These are phyloP conservation scores for Parastagonospora nodorum DNA, from an alignment of 2,329 filamentous ascomycete species.

Conservation along the genomic window DNA sequence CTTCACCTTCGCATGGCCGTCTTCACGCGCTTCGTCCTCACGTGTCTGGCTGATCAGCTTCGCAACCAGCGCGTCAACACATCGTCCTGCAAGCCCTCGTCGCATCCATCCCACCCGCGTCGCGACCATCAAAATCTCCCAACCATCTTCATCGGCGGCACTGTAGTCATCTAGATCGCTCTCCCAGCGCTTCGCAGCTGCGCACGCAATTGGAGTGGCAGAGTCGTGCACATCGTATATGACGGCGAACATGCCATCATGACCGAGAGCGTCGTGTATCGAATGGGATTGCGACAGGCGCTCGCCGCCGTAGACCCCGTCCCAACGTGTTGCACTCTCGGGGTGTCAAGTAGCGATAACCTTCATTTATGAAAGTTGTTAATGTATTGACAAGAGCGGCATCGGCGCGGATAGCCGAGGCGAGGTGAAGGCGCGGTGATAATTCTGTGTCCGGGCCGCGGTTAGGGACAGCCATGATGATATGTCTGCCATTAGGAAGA, in stretches of 20 bases:
- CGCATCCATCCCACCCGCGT: constrained; percentile 8
- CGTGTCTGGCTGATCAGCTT: constrained; percentile 1
- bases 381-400: constrained; percentile 1
- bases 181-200: constrained; percentile 5
- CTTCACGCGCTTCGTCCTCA: not conserved
- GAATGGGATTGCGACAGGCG: constrained; percentile 1
- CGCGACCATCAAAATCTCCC: constrained; percentile 14
- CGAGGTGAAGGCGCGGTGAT: constrained; percentile 4
- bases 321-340: constrained; percentile 5
- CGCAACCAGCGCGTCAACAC: constrained; percentile 6
- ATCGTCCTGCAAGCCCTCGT: constrained; percentile 6
- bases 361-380: constrained; percentile 10
- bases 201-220: constrained; percentile 7
- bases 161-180: constrained; percentile 2
- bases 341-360: constrained; percentile 6
- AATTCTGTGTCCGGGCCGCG: too few species aligned
- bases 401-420: constrained; percentile 3
- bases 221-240: not conserved
- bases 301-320: not conserved
- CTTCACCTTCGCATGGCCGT: not conserved
- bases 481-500: too few species aligned
- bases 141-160: constrained; percentile 2
- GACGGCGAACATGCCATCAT: constrained; percentile 7
- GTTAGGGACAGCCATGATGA: too few species aligned
- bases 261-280: constrained; percentile 1